phyloP scores from a whole-genome alignment of 2,329 filamentous ascomycete species.

The Diaporthe destruens region DNA sequence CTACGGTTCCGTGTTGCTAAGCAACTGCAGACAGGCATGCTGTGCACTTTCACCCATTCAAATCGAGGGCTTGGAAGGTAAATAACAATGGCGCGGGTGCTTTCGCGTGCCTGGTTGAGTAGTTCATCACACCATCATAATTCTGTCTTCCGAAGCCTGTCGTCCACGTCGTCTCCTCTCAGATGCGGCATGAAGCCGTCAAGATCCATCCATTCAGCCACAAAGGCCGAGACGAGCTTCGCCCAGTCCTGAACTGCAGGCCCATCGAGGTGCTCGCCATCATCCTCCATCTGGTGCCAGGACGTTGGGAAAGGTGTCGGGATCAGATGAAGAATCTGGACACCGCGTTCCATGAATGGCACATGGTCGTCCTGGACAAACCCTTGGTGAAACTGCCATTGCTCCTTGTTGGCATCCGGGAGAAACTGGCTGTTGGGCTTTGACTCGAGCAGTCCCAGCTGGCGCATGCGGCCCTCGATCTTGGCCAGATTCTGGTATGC shows the following conservation, averaged over 20 bases:
- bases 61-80: not conserved
- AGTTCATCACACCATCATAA: conserved; percentile 25
- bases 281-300: conserved; percentile 80
- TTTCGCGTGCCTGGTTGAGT: not conserved
- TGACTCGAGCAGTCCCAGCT: conserved; percentile 75
- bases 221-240: conserved; percentile 78
- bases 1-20: not conserved
- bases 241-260: conserved; percentile 83
- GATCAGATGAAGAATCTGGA: conserved; percentile 82
- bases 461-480: conserved; percentile 80
- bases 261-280: conserved; percentile 79
- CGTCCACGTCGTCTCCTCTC: not conserved
- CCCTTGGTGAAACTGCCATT: conserved; percentile 50
- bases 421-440: conserved; percentile 45
- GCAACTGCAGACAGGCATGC: not conserved
- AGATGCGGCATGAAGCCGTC: conserved; percentile 35
- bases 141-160: conserved; percentile 37
- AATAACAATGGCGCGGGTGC: no score
- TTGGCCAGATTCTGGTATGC: conserved; percentile 83
- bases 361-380: conserved; percentile 79
- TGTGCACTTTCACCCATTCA: not conserved
- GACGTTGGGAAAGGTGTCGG: conserved; percentile 77
- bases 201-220: conserved; percentile 81
- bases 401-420: conserved; percentile 54
- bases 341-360: conserved; percentile 80